Conservation (phyloP, 305 asterid genomes). For the Petunia hybrid region DNA sequence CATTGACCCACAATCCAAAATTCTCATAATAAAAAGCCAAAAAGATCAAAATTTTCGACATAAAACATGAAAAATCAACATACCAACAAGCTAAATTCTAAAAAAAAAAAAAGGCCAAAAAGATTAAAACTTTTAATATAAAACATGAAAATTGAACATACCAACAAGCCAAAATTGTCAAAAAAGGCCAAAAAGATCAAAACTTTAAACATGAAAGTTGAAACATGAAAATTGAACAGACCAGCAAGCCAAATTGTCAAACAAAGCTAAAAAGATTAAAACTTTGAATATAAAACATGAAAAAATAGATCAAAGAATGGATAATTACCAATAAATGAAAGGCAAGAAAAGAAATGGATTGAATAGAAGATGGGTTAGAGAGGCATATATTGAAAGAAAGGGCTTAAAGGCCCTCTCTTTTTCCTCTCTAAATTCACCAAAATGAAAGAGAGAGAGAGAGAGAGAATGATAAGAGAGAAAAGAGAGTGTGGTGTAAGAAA, state of each 20-base stretch:
- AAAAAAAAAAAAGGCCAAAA: background rate
- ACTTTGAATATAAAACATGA: conserved; percentile 19
- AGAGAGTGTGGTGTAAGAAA: conserved; percentile 35
- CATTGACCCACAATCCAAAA: conserved; percentile 26
- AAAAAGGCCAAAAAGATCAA: background rate
- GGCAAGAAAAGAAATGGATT: conserved; percentile 26
- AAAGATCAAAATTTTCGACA: conserved; percentile 20
- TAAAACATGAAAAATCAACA: conserved; percentile 7
- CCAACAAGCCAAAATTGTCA: background rate
- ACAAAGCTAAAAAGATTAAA: background rate
- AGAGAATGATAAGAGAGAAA: conserved; percentile 19
- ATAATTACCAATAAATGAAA: conserved; percentile 21
- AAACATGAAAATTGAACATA: background rate
- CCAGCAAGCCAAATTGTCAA: too few relatives aligned
- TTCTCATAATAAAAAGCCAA: background rate
- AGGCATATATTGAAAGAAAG: conserved; percentile 34
- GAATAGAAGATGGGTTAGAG: conserved; percentile 30
- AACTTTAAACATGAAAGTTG: background rate
- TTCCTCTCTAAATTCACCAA: conserved; percentile 5
- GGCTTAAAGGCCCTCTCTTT: conserved; percentile 33
- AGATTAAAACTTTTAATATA: background rate
- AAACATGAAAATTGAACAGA: background rate
- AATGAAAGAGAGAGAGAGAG: conserved; percentile 25
- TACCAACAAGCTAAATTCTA: conserved; percentile 11
- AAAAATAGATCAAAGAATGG: conserved; percentile 9